Evolutionary conservation across 257 asterid species (phyloP), one percentile per base, ranked within the genome.

Genomic region (Petunia axillaris): DNA sequence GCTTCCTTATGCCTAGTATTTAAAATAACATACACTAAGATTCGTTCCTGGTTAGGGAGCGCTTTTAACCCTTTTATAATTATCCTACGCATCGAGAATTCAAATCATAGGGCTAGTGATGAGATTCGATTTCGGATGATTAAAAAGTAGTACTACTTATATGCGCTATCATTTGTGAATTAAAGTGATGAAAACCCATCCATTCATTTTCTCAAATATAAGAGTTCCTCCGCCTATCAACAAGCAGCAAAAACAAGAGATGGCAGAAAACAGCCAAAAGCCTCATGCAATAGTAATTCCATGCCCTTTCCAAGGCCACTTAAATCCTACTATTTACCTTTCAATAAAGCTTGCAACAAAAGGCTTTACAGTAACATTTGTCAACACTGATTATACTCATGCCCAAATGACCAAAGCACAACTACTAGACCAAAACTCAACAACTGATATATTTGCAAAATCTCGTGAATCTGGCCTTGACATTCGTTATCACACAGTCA

Each of bases 391-490:
- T 14, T 76, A 53, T 10, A 39, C 54, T 5, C 65, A 75, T 9
- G 57, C 57, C 41, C 82, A 15, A 25, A 75, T 81, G 35, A 64
- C 65, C 84, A 81, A 75, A 81, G 46, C 68, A 44, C 77, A 8
- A 43, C 53, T 6, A 64, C 13, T 25, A 57, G 40, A 25, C 25
- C 67, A 8, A 40, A 48, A 48, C 54, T 38, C 70, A 44, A 77
- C 62, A 39, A 8, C 25, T 15, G 90, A 89, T 36, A 64, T 85
- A 13, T 90, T 90, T 55, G 52, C 82, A 0, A 46, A 74, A 35
- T 85, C 89, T 7, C 86, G 88, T 4, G 62, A 85, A 44, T 82
- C 87, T 0, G 91, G 92, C 10, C 89, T 91, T 0, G 93, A 91
- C 79, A 87, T 91, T 11, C 85, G 89, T 73, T 91, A 89, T 83